Evolutionary conservation across 2,329 filamentous ascomycete genomes (phyloP), one percentile per base, ranked within the genome.

Genomic region (Leptographium lundbergii): DNA sequence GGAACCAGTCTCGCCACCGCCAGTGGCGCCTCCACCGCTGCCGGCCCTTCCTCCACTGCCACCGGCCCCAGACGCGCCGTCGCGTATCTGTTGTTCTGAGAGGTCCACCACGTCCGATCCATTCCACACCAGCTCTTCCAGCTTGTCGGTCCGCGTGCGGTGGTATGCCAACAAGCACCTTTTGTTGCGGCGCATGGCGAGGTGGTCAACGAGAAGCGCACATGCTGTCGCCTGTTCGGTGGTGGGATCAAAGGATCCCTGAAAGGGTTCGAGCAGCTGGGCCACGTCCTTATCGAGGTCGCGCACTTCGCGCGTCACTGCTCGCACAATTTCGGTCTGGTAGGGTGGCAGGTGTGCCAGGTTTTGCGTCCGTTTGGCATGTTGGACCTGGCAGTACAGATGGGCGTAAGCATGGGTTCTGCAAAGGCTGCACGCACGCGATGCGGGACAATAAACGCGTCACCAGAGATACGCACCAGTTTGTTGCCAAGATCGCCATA

Each of bases 161-260:
- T 99, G 94, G 69, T 99, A 99, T 4, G 92, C 91, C 7, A 99
- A 81, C 24, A 99, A 79, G 68, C 94, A 99, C 51, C 94, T 86
- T 72, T 99, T 99, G 72, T 99, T 96, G 59, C 94, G 82, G 55
- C 94, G 86, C 88, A 97, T 96, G 65, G 89, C 91, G 13, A 99
- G 77, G 70, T 99, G 92, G 70, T 96, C 89, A 62, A 97, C 91
- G 25, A 99, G 82, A 27, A 99, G 78, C 1, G 89, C 89, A 69
- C 90, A 95, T 3, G 92, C 91, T 36, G 87, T 87, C 11, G 88
- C 89, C 52, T 90, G 89, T 67, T 96, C 86, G 13, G 86, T 81
- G 19, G 85, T 82, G 0, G 91, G 92, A 66, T 96, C 86, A 75
- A 97, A 97, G 0, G 85, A 86, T 61, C 87, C 88, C 63, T 88